A percentile compares a stretch with the other conserved stretches of the same genome.
Evolutionary conservation across 2,329 filamentous ascomycete species (phyloP).

Genomic region (Tolypocladium album): DNA sequence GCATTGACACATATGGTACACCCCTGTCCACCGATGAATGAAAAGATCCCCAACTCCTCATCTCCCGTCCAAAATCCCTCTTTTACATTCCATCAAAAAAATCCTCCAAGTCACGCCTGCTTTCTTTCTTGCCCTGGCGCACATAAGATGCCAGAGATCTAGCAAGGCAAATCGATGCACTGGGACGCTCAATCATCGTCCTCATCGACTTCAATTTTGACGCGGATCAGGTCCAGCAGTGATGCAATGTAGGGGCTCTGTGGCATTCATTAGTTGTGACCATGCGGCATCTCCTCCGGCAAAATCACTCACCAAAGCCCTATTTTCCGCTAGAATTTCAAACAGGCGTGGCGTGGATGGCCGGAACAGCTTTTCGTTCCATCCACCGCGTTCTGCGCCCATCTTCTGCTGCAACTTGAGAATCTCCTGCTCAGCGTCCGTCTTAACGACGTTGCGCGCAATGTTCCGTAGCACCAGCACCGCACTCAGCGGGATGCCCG

Average conservation of each 20-base stretch:
- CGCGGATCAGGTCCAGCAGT: slow-evolving; percentile 25
- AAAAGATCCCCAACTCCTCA: background rate
- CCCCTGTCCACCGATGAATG: background rate
- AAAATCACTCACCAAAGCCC: slow-evolving; percentile 37
- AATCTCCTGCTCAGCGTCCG: slow-evolving; percentile 44
- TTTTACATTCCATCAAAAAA: background rate
- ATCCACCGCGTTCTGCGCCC: slow-evolving; percentile 35
- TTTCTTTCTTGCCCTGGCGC: background rate
- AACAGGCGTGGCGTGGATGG: slow-evolving; percentile 54
- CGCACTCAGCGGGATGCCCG: slow-evolving; percentile 68
- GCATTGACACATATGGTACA: background rate
- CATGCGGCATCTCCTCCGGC: background rate
- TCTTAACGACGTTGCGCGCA: slow-evolving; percentile 55
- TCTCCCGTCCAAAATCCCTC: background rate
- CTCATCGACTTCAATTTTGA: slow-evolving; percentile 15
- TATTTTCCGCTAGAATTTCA: slow-evolving; percentile 61
- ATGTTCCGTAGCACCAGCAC: slow-evolving; percentile 72
- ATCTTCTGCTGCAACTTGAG: slow-evolving; percentile 33
- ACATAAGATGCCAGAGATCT: background rate
- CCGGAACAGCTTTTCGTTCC: slow-evolving; percentile 59
- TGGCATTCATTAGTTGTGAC: slow-evolving; percentile 7
- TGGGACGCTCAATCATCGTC: slow-evolving; percentile 1
- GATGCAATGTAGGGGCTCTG: slow-evolving; percentile 30
- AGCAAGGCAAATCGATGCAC: background rate
- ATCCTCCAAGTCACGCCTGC: background rate